phyloP scores from a whole-genome alignment of 805 yeast genomes.

The Saccharomyces paradoxus region DNA sequence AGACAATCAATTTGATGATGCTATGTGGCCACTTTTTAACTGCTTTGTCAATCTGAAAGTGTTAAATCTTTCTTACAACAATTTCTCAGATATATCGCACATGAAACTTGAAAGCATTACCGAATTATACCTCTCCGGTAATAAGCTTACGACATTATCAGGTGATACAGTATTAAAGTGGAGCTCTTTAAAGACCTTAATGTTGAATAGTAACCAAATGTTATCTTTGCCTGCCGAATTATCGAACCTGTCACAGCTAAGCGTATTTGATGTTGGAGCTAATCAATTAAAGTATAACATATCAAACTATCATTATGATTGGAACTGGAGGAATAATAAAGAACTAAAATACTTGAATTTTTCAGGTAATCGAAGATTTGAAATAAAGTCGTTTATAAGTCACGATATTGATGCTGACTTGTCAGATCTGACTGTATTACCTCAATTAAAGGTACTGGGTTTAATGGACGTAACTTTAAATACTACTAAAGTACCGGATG shows the following conservation, averaged over 20 bases:
- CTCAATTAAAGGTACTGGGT: constrained; percentile 66
- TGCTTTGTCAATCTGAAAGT: constrained; percentile 48
- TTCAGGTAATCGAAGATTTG: constrained; percentile 87
- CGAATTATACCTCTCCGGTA: constrained; percentile 76
- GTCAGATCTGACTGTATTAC: constrained; percentile 61
- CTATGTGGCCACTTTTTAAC: constrained; percentile 60
- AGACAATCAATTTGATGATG: constrained; percentile 78
- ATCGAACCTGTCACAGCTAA: constrained; percentile 54
- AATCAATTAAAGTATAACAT: constrained; percentile 86
- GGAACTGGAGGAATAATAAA: constrained; percentile 92
- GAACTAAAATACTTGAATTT: constrained; percentile 73
- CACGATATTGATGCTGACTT: constrained; percentile 43
- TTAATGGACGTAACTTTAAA: constrained; percentile 93
- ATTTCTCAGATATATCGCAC: constrained; percentile 68
- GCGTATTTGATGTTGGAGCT: constrained; percentile 81
- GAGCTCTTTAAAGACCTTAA: constrained; percentile 49
- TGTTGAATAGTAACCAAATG: constrained; percentile 75
- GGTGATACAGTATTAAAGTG: constrained; percentile 72
- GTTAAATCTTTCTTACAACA: constrained; percentile 78
- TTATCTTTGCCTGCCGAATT: constrained; percentile 85
- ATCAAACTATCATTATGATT: constrained; percentile 89
- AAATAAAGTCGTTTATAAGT: constrained; percentile 55
- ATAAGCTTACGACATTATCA: constrained; percentile 67
- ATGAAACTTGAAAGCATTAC: constrained; percentile 56
- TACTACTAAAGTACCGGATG: constrained; percentile 84